A percentile compares a stretch with the other conserved stretches of the same genome.
These are phyloP conservation scores for Pseudogymnoascus sp. DNA, from an alignment of 2,329 filamentous ascomycete species.

Conservation along the genomic window DNA sequence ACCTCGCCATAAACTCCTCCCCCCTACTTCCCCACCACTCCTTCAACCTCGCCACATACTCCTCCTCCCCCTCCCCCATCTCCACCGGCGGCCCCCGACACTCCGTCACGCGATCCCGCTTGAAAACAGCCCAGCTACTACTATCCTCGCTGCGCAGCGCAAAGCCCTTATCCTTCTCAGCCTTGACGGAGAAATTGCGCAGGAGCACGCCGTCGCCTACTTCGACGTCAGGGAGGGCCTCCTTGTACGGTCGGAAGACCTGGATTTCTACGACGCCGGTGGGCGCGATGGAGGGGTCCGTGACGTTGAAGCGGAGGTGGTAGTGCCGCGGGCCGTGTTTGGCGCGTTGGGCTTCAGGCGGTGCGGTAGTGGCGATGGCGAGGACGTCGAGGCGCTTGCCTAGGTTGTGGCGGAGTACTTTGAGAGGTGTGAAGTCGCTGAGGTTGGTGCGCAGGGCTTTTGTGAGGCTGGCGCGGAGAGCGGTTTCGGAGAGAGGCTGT, in stretches of 20 bases:
- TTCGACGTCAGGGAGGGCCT: conserved; percentile 47
- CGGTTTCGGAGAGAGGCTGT: conserved; percentile 18
- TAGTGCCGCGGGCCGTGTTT: conserved; percentile 53
- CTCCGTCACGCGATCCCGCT: conserved; percentile 34
- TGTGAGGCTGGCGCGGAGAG: conserved; percentile 7
- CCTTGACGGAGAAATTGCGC: conserved; percentile 46
- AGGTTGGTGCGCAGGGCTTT: conserved; percentile 33
- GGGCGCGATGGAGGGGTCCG: conserved; percentile 48
- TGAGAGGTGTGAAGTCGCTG: conserved; percentile 47
- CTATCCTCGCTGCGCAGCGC: conserved; percentile 42
- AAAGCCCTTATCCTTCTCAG: conserved; percentile 48
- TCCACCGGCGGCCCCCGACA: conserved; percentile 56
- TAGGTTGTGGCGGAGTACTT: conserved; percentile 43
- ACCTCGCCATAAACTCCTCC: conserved; percentile 1
- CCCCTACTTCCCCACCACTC: conserved; percentile 33
- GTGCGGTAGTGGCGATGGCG: conserved; percentile 46
- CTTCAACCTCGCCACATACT: conserved; percentile 42
- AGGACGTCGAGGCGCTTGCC: conserved; percentile 46
- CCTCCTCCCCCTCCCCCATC: conserved; percentile 42
- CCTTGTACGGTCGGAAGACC: conserved; percentile 51
- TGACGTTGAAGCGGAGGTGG: conserved; percentile 50
- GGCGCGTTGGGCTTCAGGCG: conserved; percentile 45
- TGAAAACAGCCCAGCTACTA: conserved; percentile 57
- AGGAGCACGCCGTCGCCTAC: conserved; percentile 53
- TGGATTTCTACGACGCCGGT: conserved; percentile 46